These are phyloP conservation scores for Stramenopiles sp. DNA, from an alignment of 352 stramenopile species.

Conservation along the genomic window DNA sequence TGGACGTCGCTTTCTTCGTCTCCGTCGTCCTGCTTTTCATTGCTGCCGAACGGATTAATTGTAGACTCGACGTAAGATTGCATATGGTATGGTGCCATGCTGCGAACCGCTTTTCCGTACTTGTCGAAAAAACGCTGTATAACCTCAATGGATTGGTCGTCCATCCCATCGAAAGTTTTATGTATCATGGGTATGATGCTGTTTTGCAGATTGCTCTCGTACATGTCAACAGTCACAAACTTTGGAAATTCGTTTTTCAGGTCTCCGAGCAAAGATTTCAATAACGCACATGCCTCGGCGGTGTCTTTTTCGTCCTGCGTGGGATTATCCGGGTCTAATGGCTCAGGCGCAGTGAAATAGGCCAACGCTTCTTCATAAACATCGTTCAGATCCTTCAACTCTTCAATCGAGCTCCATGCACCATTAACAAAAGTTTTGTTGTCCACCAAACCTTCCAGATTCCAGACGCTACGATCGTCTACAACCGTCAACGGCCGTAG, in stretches of 20 bases:
- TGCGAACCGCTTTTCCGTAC: background rate
- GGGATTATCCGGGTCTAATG: background rate
- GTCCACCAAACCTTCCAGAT: background rate
- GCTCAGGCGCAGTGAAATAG: background rate
- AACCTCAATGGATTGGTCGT: background rate
- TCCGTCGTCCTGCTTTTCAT: background rate
- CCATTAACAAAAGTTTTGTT: background rate
- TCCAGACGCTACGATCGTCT: background rate
- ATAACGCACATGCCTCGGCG: background rate
- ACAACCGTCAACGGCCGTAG: background rate
- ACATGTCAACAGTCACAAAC: background rate
- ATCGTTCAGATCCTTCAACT: background rate
- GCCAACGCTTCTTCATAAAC: background rate
- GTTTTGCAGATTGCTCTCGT: background rate
- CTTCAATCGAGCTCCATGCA: background rate
- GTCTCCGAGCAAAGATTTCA: background rate
- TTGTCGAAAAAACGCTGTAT: background rate
- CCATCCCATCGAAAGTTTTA: background rate
- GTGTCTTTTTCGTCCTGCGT: background rate
- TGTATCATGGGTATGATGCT: background rate
- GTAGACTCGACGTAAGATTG: background rate
- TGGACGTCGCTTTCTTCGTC: background rate
- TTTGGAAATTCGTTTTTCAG: background rate
- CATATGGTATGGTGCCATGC: background rate
- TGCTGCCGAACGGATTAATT: background rate